A percentile compares a stretch with the other conserved stretches of the same genome.
Evolutionary conservation across 345 rosid species (phyloP).

Genomic region (Eucalyptus curtisii): DNA sequence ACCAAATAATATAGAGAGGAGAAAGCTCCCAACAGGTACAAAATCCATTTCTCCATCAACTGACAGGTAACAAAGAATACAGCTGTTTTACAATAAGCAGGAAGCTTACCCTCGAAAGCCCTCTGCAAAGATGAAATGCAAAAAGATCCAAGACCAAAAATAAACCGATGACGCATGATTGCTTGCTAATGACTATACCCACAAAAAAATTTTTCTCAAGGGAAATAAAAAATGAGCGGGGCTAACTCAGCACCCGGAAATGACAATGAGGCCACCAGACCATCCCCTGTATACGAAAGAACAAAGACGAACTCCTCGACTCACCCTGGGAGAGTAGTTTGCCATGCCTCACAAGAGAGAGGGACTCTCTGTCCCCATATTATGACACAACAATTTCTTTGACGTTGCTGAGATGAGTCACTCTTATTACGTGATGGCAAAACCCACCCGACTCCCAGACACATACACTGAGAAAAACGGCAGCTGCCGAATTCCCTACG

Average conservation of each 20-base stretch:
- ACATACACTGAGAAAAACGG: background rate
- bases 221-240: background rate
- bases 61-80: background rate
- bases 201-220: background rate
- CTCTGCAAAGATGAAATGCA: background rate
- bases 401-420: background rate
- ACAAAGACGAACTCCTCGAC: background rate
- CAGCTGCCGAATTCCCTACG: background rate
- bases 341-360: background rate
- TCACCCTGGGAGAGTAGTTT: background rate
- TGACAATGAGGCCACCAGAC: background rate
- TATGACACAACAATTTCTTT: background rate
- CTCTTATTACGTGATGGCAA: background rate
- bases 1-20: background rate
- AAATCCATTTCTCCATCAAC: background rate
- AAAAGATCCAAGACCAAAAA: background rate
- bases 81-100: background rate
- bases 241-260: background rate
- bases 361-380: background rate
- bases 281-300: background rate
- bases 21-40: background rate
- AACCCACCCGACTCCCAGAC: background rate
- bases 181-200: background rate
- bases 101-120: background rate
- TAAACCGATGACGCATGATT: background rate